Percentiles rank a stretch among this genome's conserved stretches.
These are phyloP conservation scores for Candolleomyces aberdarensis DNA, from an alignment of 768 basidiomycete species.

Conservation along the genomic window DNA sequence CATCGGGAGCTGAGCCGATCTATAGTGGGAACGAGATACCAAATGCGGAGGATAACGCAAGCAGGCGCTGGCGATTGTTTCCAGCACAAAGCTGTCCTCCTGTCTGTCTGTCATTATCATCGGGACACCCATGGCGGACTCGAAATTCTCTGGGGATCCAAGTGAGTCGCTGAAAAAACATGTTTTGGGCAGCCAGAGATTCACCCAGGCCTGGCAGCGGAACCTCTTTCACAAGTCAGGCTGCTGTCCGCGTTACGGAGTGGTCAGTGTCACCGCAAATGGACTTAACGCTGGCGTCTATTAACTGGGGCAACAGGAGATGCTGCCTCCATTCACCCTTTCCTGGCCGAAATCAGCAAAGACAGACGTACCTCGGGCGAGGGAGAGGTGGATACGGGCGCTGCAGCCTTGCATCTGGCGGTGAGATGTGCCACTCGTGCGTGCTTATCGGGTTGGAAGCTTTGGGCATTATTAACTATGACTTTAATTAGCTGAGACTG, in stretches of 20 bases:
- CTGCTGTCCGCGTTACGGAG: slow-evolving; percentile 59
- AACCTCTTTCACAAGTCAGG: slow-evolving; percentile 63
- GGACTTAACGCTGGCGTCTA: background rate
- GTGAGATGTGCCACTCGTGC: slow-evolving; percentile 72
- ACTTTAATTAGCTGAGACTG: slow-evolving; percentile 52
- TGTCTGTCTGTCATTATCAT: too few relatives aligned
- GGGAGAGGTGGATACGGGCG: slow-evolving; percentile 57
- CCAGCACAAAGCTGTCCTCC: too few relatives aligned
- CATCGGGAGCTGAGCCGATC: too few relatives aligned
- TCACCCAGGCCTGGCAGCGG: slow-evolving; percentile 10
- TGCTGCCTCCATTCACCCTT: slow-evolving; percentile 75
- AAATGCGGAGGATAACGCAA: too few relatives aligned
- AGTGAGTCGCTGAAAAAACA: too few relatives aligned
- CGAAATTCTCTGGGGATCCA: too few relatives aligned
- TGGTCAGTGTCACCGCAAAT: slow-evolving; percentile 35
- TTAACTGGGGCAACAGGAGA: slow-evolving; percentile 47
- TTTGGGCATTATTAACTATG: background rate
- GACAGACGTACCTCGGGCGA: slow-evolving; percentile 52
- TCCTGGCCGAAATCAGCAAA: slow-evolving; percentile 72
- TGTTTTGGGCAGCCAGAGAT: too few relatives aligned
- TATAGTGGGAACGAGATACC: too few relatives aligned
- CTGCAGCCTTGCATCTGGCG: slow-evolving; percentile 77
- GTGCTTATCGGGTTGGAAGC: background rate
- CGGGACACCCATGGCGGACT: too few relatives aligned
- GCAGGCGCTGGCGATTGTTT: too few relatives aligned